These are phyloP conservation scores for Pinus taeda DNA, from an alignment of 75 land plant genomes.

Conservation along the genomic window DNA sequence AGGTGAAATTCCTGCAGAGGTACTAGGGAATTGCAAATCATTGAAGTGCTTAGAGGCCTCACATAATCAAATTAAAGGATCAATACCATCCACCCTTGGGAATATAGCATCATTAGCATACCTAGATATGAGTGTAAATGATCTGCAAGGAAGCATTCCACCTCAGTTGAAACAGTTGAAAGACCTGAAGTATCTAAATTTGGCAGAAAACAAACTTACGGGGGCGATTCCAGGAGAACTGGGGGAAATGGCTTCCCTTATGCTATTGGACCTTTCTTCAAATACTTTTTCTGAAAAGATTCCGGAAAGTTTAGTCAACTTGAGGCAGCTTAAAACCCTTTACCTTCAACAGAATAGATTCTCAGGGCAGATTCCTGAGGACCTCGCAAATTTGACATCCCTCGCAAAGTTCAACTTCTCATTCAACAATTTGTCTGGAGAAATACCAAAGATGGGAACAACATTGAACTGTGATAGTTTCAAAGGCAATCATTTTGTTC, in stretches of 20 bases:
- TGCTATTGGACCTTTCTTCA: constrained; percentile 55
- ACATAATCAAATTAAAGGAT: constrained; percentile 44
- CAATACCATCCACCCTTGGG: constrained; percentile 41
- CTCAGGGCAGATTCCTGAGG: constrained; percentile 59
- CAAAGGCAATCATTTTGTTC: constrained; percentile 43
- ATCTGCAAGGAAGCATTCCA: constrained; percentile 47
- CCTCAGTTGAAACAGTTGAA: constrained; percentile 35
- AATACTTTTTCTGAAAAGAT: constrained; percentile 62
- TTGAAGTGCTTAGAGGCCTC: constrained; percentile 50
- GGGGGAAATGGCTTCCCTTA: constrained; percentile 42
- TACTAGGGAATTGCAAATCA: constrained; percentile 31
- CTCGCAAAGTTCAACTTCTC: constrained; percentile 58
- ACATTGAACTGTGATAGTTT: constrained; percentile 28
- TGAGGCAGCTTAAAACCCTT: constrained; percentile 26
- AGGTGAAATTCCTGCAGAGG: constrained; percentile 34
- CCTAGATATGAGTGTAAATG: constrained; percentile 56
- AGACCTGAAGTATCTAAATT: constrained; percentile 33
- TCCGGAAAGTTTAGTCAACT: constrained; percentile 49
- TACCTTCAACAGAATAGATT: constrained; percentile 54
- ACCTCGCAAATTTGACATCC: constrained; percentile 23
- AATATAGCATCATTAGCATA: constrained; percentile 20
- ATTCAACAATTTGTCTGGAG: constrained; percentile 78
- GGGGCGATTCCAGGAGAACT: constrained; percentile 59
- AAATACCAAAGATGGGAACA: constrained; percentile 47
- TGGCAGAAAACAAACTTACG: constrained; percentile 51